Evolutionary conservation across 78 protist genomes (phyloP).

Genomic region (Emiliania huxleyi): DNA sequence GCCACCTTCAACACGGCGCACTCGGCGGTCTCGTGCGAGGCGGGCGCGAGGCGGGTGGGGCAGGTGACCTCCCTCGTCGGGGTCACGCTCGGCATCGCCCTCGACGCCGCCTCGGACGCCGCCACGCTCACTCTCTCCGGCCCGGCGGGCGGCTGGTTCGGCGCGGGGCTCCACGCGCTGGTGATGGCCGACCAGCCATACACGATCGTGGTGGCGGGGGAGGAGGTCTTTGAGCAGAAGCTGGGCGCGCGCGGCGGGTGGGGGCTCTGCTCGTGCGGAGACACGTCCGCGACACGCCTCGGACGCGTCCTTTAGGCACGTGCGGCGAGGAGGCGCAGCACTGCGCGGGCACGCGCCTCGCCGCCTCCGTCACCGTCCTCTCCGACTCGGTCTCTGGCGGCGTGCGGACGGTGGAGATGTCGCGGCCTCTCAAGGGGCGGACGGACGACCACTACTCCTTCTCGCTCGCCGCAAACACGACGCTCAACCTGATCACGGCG

Average conservation of each 20-base stretch:
- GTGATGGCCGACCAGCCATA: conserved; percentile 9
- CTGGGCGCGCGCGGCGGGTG: neutral
- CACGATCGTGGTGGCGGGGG: neutral
- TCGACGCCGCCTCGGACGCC: neutral
- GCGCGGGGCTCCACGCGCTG: neutral
- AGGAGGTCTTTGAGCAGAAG: neutral
- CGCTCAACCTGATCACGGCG: neutral
- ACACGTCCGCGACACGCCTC: no score
- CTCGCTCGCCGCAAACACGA: no score
- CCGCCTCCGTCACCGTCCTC: neutral
- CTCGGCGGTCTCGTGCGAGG: neutral
- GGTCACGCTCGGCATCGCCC: neutral
- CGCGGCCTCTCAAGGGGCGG: neutral
- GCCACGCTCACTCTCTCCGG: conserved; percentile 16
- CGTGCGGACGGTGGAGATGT: neutral
- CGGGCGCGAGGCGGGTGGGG: neutral
- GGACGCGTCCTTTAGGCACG: no score
- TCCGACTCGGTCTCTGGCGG: neutral
- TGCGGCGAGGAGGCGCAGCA: conserved; percentile 12
- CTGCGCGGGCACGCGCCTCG: conserved; percentile 3
- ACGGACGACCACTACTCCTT: neutral
- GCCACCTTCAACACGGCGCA: neutral
- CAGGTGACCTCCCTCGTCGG: neutral
- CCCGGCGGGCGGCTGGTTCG: conserved; percentile 23
- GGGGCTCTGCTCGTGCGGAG: no score